These are phyloP conservation scores for Irpex rosettiformis DNA, from an alignment of 1,284 basidiomycete species.

Conservation along the genomic window DNA sequence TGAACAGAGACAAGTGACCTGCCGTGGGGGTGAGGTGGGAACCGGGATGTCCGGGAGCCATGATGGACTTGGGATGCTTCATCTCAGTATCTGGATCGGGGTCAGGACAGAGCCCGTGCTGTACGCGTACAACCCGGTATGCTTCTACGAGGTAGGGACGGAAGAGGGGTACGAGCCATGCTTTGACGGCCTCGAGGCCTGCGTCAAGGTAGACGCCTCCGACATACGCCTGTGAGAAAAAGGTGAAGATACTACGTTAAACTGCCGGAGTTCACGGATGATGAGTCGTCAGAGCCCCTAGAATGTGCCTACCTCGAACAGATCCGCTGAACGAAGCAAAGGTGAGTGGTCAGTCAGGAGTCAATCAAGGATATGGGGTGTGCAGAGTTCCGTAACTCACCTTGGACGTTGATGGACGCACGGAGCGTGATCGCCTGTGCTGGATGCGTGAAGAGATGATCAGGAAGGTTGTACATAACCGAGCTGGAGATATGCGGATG, in stretches of 20 bases:
- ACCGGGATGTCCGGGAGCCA: slow-evolving; percentile 20
- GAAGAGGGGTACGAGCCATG: slow-evolving; percentile 61
- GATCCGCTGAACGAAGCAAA: slow-evolving; percentile 50
- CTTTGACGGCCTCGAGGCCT: slow-evolving; percentile 49
- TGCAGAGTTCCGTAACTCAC: slow-evolving; percentile 30
- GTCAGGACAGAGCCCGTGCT: slow-evolving; percentile 57
- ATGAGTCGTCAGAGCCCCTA: background rate
- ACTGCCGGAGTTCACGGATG: background rate
- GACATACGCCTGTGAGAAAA: slow-evolving; percentile 57
- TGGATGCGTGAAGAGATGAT: slow-evolving; percentile 56
- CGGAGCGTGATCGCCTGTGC: slow-evolving; percentile 67
- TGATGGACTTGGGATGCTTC: slow-evolving; percentile 14
- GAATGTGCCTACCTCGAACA: slow-evolving; percentile 57
- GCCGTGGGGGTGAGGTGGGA: slow-evolving; percentile 28
- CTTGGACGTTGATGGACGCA: slow-evolving; percentile 67
- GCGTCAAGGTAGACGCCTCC: slow-evolving; percentile 70
- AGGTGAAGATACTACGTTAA: background rate
- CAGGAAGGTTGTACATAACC: slow-evolving; percentile 56
- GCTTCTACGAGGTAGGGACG: slow-evolving; percentile 57
- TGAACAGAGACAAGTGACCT: slow-evolving; percentile 73
- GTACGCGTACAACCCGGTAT: slow-evolving; percentile 55
- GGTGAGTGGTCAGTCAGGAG: slow-evolving; percentile 1
- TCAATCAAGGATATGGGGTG: background rate
- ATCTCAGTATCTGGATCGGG: slow-evolving; percentile 15
- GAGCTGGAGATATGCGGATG: slow-evolving; percentile 39